Base-by-base conservation (phyloP, 2,329 filamentous ascomycete species). In the Penicillium sp. region DNA sequence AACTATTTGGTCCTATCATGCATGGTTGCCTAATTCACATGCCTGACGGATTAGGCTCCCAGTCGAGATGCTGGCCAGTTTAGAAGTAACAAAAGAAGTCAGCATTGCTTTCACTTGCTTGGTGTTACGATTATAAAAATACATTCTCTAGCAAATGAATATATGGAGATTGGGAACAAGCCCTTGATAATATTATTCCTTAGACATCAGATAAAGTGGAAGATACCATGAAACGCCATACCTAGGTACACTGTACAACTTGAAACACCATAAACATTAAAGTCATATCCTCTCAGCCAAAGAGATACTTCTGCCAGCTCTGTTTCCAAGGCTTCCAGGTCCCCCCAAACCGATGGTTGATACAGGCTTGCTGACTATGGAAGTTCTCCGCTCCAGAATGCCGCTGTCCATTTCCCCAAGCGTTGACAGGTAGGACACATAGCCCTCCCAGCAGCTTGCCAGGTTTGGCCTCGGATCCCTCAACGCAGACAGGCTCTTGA, bases 341-440 rank as follows among this genome's bases (percentile, higher is more conserved):
- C 6, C 70, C 63, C 11, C 64, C 62, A 63, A 73, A 73, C 10
- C 69, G 64, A 61, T 72, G 71, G 35, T 74, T 72, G 3, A 73
- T 55, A 53, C 70, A 73, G 4, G 70, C 70, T 29, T 70, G 60
- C 2, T 42, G n/a, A 37, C 64, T 69, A 2, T 39, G 18, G 43
- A 72, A 73, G 0, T 38, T 50, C 54, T 70, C 66, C 0, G 70
- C 56, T 4, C 66, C 66, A 44, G 68, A 71, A 50, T 73, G 70
- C 35, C 71, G 61, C 56, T 73, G 71, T 14, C 71, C 71, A 57
- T 72, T 73, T 0, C 68, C 71, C 71, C 71, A 74, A 2, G 63
- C 68, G 69, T 96, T 97, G 37, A 96, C 77, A 0, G 93, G 93
- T 44, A 97, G 75, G 7, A 96, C 86, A 89, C 96, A 96, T 59